Conservation (phyloP, 768 basidiomycete species). For the Candolleomyces aberdarensis region DNA sequence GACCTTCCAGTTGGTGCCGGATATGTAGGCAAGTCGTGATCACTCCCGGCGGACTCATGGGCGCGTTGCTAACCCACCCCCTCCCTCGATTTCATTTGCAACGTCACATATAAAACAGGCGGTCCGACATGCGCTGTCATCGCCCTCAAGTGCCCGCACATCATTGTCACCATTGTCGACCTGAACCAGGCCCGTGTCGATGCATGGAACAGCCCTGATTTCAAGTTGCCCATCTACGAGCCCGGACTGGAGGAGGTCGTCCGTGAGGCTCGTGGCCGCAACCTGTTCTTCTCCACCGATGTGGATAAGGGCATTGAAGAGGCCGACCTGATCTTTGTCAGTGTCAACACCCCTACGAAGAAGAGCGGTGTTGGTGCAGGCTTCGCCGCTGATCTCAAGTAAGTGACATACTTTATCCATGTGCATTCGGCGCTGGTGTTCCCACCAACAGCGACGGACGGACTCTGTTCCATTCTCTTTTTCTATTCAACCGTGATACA, state of each 20-base stretch:
- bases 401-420: constrained; percentile 25
- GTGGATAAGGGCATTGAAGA: constrained; percentile 91
- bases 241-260: constrained; percentile 94
- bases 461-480: background rate
- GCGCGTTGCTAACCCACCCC: background rate
- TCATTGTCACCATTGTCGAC: constrained; percentile 96
- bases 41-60: background rate
- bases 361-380: constrained; percentile 97
- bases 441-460: background rate
- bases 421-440: background rate
- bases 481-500: constrained; percentile 1
- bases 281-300: constrained; percentile 96
- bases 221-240: constrained; percentile 92
- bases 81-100: background rate
- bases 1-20: constrained; percentile 71
- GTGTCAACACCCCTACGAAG: constrained; percentile 98
- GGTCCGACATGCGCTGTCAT: constrained; percentile 96
- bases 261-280: constrained; percentile 81
- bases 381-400: constrained; percentile 98
- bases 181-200: constrained; percentile 92
- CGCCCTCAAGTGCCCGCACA: constrained; percentile 88
- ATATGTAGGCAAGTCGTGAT: constrained; percentile 75
- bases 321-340: constrained; percentile 97
- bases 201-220: constrained; percentile 92
- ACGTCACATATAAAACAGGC: constrained; percentile 41